Conservation (phyloP, 345 rosid genomes). For the Euphorbia lathyris region DNA sequence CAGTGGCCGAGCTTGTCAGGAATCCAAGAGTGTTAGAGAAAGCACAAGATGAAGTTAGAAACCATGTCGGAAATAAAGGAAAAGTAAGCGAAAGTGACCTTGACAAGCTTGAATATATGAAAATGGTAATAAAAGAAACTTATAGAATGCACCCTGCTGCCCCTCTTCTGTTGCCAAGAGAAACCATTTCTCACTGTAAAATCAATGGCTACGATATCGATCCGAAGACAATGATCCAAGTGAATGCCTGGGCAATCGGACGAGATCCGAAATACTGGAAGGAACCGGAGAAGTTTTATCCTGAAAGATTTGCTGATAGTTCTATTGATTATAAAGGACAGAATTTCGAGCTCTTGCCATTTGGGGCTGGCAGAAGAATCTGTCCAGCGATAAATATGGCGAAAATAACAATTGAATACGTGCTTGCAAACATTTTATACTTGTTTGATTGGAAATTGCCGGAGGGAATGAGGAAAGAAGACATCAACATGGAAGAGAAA, state of each 20-base stretch:
- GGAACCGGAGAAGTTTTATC: conserved; percentile 37
- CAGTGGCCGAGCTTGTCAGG: conserved; percentile 53
- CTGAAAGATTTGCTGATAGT: conserved; percentile 41
- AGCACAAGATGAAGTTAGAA: conserved; percentile 54
- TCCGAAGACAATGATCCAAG: conserved; percentile 33
- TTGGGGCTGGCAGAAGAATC: conserved; percentile 52
- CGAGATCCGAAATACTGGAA: conserved; percentile 44
- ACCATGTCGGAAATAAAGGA: conserved; percentile 31
- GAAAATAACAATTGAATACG: conserved; percentile 25
- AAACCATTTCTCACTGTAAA: conserved; percentile 30
- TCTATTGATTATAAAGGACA: conserved; percentile 45
- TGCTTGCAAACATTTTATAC: conserved; percentile 41
- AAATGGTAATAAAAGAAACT: conserved; percentile 45
- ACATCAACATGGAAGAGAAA: conserved; percentile 36
- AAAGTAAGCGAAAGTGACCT: conserved; percentile 35
- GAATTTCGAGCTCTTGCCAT: conserved; percentile 43
- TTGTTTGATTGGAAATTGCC: conserved; percentile 44
- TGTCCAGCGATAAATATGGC: conserved; percentile 49
- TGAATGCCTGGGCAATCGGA: conserved; percentile 48
- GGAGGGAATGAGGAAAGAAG: conserved; percentile 26
- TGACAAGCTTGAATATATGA: conserved; percentile 33
- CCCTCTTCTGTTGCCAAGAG: conserved; percentile 41
- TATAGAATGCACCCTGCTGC: conserved; percentile 53
- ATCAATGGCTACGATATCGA: conserved; percentile 38
- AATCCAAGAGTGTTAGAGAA: conserved; percentile 52